Conservation (phyloP, 495 filamentous ascomycete species). For the Entonaema liquescens region DNA sequence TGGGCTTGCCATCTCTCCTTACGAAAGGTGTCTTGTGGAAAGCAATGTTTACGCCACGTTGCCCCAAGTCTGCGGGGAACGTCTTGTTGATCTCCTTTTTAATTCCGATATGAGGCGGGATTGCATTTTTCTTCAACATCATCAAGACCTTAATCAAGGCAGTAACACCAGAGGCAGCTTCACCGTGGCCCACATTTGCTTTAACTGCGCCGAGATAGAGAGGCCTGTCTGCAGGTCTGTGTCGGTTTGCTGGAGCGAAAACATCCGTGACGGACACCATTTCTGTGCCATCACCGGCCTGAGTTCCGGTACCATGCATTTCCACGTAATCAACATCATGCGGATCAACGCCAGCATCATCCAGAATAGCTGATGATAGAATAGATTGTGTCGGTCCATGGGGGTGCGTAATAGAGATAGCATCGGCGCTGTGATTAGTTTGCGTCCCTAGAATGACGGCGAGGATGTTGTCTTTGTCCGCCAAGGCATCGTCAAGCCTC, state of each 20-base stretch:
- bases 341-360: constrained; percentile 74
- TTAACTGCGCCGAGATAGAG: constrained; percentile 87
- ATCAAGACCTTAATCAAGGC: constrained; percentile 84
- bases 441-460: constrained; percentile 71
- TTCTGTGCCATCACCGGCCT: constrained; percentile 81
- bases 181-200: constrained; percentile 89
- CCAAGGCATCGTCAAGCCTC: constrained; percentile 74
- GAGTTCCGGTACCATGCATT: constrained; percentile 90
- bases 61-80: constrained; percentile 76
- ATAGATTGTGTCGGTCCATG: constrained; percentile 75
- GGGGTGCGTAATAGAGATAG: constrained; percentile 85
- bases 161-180: constrained; percentile 86
- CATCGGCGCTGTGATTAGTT: constrained; percentile 80
- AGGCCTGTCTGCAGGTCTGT: constrained; percentile 71
- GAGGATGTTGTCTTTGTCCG: constrained; percentile 77
- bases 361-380: constrained; percentile 73
- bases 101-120: constrained; percentile 89
- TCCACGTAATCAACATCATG: constrained; percentile 83
- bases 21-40: constrained; percentile 67
- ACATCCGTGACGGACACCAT: constrained; percentile 80
- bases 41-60: constrained; percentile 76
- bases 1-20: constrained; percentile 65
- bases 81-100: constrained; percentile 81
- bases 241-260: constrained; percentile 77
- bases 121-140: constrained; percentile 85